A percentile compares a stretch with the other conserved stretches of the same genome.
phyloP scores from a whole-genome alignment of 2,329 filamentous ascomycete species.

The Hortaea sp. region DNA sequence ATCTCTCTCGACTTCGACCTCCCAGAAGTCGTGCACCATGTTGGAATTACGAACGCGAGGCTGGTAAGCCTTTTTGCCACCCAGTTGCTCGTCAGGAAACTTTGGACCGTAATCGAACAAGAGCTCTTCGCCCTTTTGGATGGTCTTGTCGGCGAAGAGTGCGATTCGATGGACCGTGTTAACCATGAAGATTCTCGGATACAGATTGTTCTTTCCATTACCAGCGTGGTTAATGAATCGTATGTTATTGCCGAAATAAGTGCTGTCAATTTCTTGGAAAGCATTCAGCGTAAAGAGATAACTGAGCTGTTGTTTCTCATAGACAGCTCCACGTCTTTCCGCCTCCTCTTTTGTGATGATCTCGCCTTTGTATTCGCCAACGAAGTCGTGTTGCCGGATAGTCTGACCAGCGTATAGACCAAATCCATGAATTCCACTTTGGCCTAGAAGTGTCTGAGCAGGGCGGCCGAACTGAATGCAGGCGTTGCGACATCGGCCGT shows the following conservation, averaged over 20 bases:
- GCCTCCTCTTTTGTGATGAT: conserved; percentile 61
- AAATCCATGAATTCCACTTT: conserved; percentile 64
- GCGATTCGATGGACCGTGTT: conserved; percentile 66
- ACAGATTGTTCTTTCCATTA: conserved; percentile 47
- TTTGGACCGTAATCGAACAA: conserved; percentile 65
- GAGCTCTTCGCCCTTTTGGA: conserved; percentile 63
- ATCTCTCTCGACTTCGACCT: conserved; percentile 13
- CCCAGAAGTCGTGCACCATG: conserved; percentile 13
- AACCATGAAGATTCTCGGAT: conserved; percentile 59
- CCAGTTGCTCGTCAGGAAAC: conserved; percentile 19
- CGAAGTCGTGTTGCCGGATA: conserved; percentile 58
- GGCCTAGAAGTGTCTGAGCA: conserved; percentile 58
- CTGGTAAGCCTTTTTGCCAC: conserved; percentile 12
- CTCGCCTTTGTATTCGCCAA: conserved; percentile 75
- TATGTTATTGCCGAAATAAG: conserved; percentile 67
- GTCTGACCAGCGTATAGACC: conserved; percentile 64
- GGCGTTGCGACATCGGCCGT: conserved; percentile 60
- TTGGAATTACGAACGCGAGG: conserved; percentile 15
- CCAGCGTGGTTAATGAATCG: conserved; percentile 74
- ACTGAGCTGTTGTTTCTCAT: conserved; percentile 51
- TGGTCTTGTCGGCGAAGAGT: conserved; percentile 57
- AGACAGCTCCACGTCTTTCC: conserved; percentile 58
- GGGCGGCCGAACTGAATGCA: conserved; percentile 56
- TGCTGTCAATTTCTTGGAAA: conserved; percentile 55
- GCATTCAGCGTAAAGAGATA: conserved; percentile 49